Percentiles rank a stretch among this genome's conserved stretches.
phyloP scores from a whole-genome alignment of 2,329 filamentous ascomycete genomes.

The Myriosclerotinia curreyana region DNA sequence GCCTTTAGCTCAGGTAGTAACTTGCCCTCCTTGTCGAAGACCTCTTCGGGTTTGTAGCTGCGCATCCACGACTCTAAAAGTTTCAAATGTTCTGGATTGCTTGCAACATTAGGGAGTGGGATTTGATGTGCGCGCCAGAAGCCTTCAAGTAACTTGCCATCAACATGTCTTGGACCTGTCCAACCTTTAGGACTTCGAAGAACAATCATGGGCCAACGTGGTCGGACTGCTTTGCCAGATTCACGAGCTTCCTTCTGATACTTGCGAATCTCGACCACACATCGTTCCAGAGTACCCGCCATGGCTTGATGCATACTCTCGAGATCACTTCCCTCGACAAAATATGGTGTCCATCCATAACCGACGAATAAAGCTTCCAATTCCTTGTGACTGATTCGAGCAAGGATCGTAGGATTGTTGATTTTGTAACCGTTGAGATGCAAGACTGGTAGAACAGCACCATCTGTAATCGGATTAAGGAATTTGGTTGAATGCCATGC shows the following conservation, averaged over 20 bases:
- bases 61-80: conserved; percentile 74
- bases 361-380: conserved; percentile 66
- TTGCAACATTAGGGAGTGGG: conserved; percentile 66
- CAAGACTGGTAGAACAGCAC: conserved; percentile 72
- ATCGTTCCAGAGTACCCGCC: conserved; percentile 72
- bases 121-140: conserved; percentile 79
- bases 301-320: conserved; percentile 79
- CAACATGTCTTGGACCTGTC: conserved; percentile 71
- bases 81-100: conserved; percentile 64
- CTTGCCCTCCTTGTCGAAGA: conserved; percentile 63
- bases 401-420: conserved; percentile 72
- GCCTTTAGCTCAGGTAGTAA: conserved; percentile 60
- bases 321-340: conserved; percentile 72
- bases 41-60: conserved; percentile 68
- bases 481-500: conserved; percentile 83
- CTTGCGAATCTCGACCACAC: conserved; percentile 64
- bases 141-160: conserved; percentile 68
- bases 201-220: conserved; percentile 75
- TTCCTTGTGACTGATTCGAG: conserved; percentile 71
- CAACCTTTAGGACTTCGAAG: conserved; percentile 77
- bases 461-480: conserved; percentile 74
- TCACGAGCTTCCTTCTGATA: conserved; percentile 71
- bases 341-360: conserved; percentile 77
- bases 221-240: conserved; percentile 65
- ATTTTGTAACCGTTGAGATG: conserved; percentile 86